phyloP scores from a whole-genome alignment of 1,284 basidiomycete species.

The Fomitopsis palustris region DNA sequence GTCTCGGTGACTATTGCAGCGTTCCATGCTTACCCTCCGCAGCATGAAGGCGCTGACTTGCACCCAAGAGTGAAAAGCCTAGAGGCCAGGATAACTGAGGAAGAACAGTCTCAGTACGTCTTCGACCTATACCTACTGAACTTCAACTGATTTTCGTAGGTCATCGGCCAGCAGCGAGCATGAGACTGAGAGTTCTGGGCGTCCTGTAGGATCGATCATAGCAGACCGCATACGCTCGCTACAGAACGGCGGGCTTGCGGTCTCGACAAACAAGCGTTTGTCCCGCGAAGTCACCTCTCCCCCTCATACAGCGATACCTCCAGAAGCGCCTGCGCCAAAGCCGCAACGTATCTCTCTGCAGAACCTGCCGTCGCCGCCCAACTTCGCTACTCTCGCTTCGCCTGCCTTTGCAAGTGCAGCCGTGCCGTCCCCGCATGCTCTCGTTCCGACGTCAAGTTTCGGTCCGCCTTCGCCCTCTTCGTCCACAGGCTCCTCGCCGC shows the following conservation, averaged over 20 bases:
- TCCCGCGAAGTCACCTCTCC: conserved; percentile 41
- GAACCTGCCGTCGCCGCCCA: conserved; percentile 24
- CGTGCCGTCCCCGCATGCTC: conserved; percentile 42
- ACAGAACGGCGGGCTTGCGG: conserved; percentile 58
- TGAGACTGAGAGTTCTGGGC: conserved; percentile 31
- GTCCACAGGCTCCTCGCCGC: conserved; percentile 39
- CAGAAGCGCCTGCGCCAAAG: conserved; percentile 7
- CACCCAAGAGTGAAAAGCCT: conserved; percentile 42
- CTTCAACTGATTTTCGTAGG: background rate
- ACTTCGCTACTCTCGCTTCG: conserved; percentile 7
- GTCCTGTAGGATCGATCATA: conserved; percentile 50
- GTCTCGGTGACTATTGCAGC: background rate
- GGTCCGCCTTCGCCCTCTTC: conserved; percentile 73
- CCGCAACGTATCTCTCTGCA: conserved; percentile 25
- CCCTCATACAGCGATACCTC: conserved; percentile 12
- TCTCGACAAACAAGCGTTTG: conserved; percentile 45
- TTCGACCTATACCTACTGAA: no score
- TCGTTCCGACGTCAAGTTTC: conserved; percentile 63
- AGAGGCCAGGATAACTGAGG: conserved; percentile 55
- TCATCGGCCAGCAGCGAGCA: conserved; percentile 8
- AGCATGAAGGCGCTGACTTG: conserved; percentile 53
- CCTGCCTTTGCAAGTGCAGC: conserved; percentile 27
- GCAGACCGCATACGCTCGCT: conserved; percentile 71
- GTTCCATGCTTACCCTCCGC: conserved; percentile 8
- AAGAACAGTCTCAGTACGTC: conserved; percentile 49